A percentile compares a stretch with the other conserved stretches of the same genome.
phyloP scores from a whole-genome alignment of 495 filamentous ascomycete genomes.

The Podospora didyma region DNA sequence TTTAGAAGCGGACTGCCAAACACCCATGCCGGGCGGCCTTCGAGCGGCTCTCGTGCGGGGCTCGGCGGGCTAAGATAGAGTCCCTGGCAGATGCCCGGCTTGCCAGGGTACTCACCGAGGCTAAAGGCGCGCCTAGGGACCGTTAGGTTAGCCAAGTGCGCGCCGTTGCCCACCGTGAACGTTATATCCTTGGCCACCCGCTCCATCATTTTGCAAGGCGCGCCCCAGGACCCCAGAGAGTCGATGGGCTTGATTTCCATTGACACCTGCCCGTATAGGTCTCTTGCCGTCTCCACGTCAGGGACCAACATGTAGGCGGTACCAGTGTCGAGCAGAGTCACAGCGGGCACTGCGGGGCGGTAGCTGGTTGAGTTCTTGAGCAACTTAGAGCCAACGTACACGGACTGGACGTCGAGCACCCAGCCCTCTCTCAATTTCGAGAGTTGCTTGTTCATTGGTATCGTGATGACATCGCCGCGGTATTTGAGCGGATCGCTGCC shows the following conservation, averaged over 20 bases:
- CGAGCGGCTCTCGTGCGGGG: conserved; percentile 12
- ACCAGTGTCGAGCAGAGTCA: conserved; percentile 21
- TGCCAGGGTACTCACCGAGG: conserved; percentile 19
- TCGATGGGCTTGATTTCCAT: conserved; percentile 17
- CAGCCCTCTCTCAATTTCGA: conserved; percentile 6
- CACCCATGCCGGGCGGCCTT: conserved; percentile 17
- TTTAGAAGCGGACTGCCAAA: conserved; percentile 18
- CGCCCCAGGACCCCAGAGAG: conserved; percentile 19
- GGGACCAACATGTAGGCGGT: conserved; percentile 20
- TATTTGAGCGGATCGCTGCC: conserved; percentile 25
- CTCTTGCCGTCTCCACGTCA: conserved; percentile 12
- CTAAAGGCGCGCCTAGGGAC: conserved; percentile 17
- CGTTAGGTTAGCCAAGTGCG: conserved; percentile 9
- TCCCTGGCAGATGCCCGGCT: conserved; percentile 21
- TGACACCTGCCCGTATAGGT: conserved; percentile 23
- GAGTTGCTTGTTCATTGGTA: conserved; percentile 13
- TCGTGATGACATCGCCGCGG: conserved; percentile 12
- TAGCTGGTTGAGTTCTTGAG: conserved; percentile 8
- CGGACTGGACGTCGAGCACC: conserved; percentile 13
- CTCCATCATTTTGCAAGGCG: conserved; percentile 15
- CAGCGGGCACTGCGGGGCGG: neutral
- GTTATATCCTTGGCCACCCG: conserved; percentile 9
- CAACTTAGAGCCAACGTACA: conserved; percentile 2
- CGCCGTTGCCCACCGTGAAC: conserved; percentile 15
- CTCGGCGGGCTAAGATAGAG: conserved; percentile 12